Evolutionary conservation across 1,139 yeast species (phyloP).

Genomic region (Pichia sp.): DNA sequence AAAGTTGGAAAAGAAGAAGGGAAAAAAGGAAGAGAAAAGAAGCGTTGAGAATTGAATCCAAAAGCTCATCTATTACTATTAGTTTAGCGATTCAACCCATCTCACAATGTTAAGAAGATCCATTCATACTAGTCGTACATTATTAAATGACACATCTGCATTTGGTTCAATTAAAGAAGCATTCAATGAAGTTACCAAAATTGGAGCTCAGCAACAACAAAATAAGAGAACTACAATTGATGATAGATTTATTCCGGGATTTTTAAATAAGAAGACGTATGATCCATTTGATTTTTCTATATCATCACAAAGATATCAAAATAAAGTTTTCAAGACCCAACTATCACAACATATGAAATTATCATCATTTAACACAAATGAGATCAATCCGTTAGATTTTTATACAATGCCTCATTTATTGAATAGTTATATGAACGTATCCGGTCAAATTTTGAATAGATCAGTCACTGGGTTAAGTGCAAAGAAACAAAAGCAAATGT

Average conservation of each 20-base stretch:
- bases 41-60: too few species aligned
- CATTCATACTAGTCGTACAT: slow-evolving; percentile 1
- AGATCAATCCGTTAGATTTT: slow-evolving; percentile 57
- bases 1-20: background rate
- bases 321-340: slow-evolving; percentile 22
- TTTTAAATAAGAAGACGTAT: slow-evolving; percentile 42
- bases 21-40: background rate
- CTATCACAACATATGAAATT: slow-evolving; percentile 17
- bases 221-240: slow-evolving; percentile 20
- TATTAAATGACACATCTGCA: background rate
- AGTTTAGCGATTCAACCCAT: too few species aligned
- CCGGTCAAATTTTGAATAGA: slow-evolving; percentile 65
- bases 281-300: slow-evolving; percentile 73
- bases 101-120: slow-evolving; percentile 5
- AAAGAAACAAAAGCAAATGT: slow-evolving; percentile 55
- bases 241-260: slow-evolving; percentile 29
- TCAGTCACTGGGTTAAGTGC: slow-evolving; percentile 59
- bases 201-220: slow-evolving; percentile 1
- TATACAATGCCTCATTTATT: slow-evolving; percentile 61
- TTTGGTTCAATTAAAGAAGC: slow-evolving; percentile 5
- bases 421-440: slow-evolving; percentile 49
- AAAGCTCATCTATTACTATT: too few species aligned
- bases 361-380: slow-evolving; percentile 42
- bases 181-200: slow-evolving; percentile 6
- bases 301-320: slow-evolving; percentile 42